These are phyloP conservation scores for Fraxinus floribunda DNA, from an alignment of 305 asterid genomes.

Conservation along the genomic window DNA sequence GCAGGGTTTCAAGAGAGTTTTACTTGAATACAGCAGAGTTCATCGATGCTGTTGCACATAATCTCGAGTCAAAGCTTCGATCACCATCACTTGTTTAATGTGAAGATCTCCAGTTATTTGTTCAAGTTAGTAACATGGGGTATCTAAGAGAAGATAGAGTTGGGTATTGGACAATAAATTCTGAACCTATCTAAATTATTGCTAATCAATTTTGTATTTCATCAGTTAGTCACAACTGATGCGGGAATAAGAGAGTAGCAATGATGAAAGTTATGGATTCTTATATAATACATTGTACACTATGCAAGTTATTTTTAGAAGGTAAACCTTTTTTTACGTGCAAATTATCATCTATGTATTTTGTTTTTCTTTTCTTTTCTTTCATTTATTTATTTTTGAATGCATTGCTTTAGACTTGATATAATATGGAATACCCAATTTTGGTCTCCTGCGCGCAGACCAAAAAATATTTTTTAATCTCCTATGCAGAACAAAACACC, in stretches of 20 bases:
- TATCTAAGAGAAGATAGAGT: not conserved
- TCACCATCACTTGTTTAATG: slow-evolving; percentile 34
- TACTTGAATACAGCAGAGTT: slow-evolving; percentile 82
- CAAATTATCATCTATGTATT: not conserved
- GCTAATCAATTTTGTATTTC: not conserved
- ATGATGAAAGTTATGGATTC: not conserved
- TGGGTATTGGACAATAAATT: not conserved
- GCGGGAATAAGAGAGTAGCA: not conserved
- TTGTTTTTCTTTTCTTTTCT: too few relatives aligned
- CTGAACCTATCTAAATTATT: not conserved
- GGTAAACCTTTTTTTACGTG: not conserved
- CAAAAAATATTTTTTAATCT: too few relatives aligned
- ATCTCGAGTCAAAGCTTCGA: slow-evolving; percentile 50
- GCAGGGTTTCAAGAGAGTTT: slow-evolving; percentile 76
- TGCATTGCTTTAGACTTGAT: not conserved
- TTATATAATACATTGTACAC: not conserved
- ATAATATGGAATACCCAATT: not conserved
- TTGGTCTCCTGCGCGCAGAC: too few relatives aligned
- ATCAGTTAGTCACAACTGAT: not conserved
- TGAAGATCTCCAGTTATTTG: slow-evolving; percentile 2
- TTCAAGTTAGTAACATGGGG: not conserved
- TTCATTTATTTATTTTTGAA: too few relatives aligned
- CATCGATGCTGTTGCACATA: slow-evolving; percentile 66
- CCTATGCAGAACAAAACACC: too few relatives aligned
- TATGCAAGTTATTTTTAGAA: not conserved